Conservation (phyloP, 495 filamentous ascomycete species). For the Penicillium pancosmium region DNA sequence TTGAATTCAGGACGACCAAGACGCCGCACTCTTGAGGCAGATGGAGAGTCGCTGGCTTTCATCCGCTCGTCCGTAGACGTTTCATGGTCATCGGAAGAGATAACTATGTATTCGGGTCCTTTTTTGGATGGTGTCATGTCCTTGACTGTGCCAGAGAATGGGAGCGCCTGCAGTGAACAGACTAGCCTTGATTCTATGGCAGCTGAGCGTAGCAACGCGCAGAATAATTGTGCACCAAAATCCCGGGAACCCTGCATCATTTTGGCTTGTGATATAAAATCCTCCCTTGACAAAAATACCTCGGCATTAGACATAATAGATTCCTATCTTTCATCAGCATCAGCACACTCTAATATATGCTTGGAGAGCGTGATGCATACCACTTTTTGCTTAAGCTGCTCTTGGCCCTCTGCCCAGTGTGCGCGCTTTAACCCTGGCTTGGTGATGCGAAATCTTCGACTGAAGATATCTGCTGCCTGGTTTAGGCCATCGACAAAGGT, state of each 20-base stretch:
- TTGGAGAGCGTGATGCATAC: conserved; percentile 16
- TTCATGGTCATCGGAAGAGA: conserved; percentile 43
- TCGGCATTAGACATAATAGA: conserved; percentile 43
- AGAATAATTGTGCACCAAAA: conserved; percentile 87
- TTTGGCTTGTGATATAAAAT: conserved; percentile 71
- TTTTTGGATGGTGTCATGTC: conserved; percentile 44
- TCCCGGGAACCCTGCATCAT: conserved; percentile 78
- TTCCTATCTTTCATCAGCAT: conserved; percentile 25
- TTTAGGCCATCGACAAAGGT: conserved; percentile 79
- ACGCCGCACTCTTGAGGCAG: conserved; percentile 32
- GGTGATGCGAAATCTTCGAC: conserved; percentile 66
- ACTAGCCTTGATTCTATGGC: conserved; percentile 86
- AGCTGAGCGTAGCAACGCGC: conserved; percentile 74
- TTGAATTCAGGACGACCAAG: conserved; percentile 49
- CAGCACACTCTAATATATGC: background rate
- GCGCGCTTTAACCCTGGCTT: conserved; percentile 69
- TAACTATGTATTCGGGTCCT: conserved; percentile 36
- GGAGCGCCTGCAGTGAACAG: conserved; percentile 85
- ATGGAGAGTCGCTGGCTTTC: conserved; percentile 15
- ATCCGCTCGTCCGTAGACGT: conserved; percentile 31
- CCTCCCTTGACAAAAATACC: conserved; percentile 57
- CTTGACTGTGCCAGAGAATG: conserved; percentile 66
- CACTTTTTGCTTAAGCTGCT: conserved; percentile 59
- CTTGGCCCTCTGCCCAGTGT: conserved; percentile 69
- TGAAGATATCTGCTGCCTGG: conserved; percentile 68